Percentiles rank a stretch among this genome's conserved stretches.
Evolutionary conservation across 176 grass and related monocot species (phyloP).

Genomic region (Calamus simplicifolius): DNA sequence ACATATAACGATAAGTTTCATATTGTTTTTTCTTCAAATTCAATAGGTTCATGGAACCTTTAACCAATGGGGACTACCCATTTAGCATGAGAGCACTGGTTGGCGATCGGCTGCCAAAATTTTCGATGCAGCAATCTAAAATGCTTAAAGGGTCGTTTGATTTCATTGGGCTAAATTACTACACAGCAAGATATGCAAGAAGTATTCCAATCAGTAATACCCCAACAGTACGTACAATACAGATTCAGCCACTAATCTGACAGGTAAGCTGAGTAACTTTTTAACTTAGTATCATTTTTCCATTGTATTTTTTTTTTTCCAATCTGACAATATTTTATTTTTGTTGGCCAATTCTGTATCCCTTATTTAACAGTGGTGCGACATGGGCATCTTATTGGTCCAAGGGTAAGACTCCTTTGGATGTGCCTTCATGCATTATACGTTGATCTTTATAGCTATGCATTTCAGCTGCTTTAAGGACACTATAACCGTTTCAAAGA

Average conservation of each 20-base stretch:
- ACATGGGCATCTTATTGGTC: no score
- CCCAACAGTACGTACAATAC: conserved; percentile 12
- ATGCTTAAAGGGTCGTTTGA: conserved; percentile 41
- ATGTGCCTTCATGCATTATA: no score
- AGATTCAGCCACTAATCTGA: conserved; percentile 35
- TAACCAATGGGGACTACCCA: conserved; percentile 63
- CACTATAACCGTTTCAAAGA: no score
- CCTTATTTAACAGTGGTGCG: no score
- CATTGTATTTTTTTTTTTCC: neutral
- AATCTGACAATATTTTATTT: neutral
- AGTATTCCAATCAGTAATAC: conserved; percentile 9
- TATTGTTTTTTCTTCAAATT: no score
- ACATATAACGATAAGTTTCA: no score
- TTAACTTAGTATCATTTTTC: no score
- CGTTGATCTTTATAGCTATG: no score
- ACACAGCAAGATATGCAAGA: conserved; percentile 35
- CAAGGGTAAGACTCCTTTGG: no score
- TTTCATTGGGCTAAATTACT: conserved; percentile 80
- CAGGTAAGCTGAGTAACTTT: neutral
- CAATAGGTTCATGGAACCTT: conserved; percentile 49
- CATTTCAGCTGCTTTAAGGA: no score
- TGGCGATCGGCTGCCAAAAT: conserved; percentile 50
- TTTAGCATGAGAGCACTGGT: conserved; percentile 37
- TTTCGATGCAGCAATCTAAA: conserved; percentile 28
- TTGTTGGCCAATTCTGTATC: no score